These are phyloP conservation scores for Trichoderma endophyticum DNA, from an alignment of 2,329 filamentous ascomycete genomes.

Conservation along the genomic window DNA sequence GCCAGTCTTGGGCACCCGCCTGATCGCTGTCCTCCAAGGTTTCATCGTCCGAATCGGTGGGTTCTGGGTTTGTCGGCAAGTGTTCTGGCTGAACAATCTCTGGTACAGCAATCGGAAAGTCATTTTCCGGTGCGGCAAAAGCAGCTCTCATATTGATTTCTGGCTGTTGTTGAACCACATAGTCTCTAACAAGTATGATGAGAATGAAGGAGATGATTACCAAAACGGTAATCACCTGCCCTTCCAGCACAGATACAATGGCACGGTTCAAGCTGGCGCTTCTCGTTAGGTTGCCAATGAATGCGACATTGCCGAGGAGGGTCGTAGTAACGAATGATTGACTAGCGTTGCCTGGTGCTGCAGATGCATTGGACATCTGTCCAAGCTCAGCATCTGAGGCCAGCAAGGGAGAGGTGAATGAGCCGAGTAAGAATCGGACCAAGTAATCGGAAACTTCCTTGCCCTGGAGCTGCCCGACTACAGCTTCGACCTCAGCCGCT, in stretches of 20 bases:
- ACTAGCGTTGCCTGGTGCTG: background rate
- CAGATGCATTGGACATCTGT: background rate
- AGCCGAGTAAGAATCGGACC: conserved; percentile 30
- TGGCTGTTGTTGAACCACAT: conserved; percentile 97
- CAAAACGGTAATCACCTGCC: conserved; percentile 86
- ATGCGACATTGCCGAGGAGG: conserved; percentile 55
- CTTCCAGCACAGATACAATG: conserved; percentile 81
- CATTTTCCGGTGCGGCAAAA: conserved; percentile 47
- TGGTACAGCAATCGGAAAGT: conserved; percentile 26
- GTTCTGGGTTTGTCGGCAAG: conserved; percentile 23
- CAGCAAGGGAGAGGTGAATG: conserved; percentile 28
- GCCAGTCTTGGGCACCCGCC: conserved; percentile 13
- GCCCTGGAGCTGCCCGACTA: conserved; percentile 30
- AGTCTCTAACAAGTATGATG: conserved; percentile 94
- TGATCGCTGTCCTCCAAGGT: conserved; percentile 30
- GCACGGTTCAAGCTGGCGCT: conserved; percentile 72
- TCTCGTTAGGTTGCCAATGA: conserved; percentile 61
- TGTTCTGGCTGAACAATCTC: conserved; percentile 18
- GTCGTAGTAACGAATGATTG: conserved; percentile 30
- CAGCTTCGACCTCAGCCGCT: conserved; percentile 29
- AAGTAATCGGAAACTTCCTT: conserved; percentile 34
- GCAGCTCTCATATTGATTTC: conserved; percentile 77
- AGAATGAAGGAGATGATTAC: conserved; percentile 94
- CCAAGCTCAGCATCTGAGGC: conserved; percentile 10
- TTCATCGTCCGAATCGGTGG: conserved; percentile 35